A percentile compares a stretch with the other conserved stretches of the same genome.
Conservation (phyloP, 306 rosid species). For the Quillaja saponaria region DNA sequence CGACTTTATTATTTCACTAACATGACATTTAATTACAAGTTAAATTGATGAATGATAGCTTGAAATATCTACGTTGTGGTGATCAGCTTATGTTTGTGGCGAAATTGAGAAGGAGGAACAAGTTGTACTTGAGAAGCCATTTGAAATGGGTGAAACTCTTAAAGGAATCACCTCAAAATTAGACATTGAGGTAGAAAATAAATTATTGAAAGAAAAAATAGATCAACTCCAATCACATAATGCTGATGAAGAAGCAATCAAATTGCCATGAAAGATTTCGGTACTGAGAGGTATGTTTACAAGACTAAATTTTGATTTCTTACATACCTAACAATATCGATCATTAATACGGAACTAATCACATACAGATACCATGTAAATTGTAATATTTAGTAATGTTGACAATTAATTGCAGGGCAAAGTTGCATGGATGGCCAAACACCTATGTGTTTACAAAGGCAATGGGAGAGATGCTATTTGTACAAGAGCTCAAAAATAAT, state of each 20-base stretch:
- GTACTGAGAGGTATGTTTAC: constrained; percentile 37
- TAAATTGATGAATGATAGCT: neutral
- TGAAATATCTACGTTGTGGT: neutral
- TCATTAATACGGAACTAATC: too few species aligned
- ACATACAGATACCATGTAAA: too few species aligned
- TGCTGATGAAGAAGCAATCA: constrained; percentile 9
- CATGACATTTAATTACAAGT: too few species aligned
- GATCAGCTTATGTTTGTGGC: constrained; percentile 44
- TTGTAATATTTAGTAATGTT: neutral
- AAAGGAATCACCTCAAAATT: constrained; percentile 23
- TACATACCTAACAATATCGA: too few species aligned
- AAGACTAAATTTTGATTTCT: too few species aligned
- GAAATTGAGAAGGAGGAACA: too few species aligned
- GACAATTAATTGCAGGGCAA: constrained; percentile 38
- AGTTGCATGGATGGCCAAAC: constrained; percentile 48
- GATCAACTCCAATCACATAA: constrained; percentile 15
- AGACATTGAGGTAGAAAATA: constrained; percentile 35
- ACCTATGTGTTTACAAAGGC: constrained; percentile 46
- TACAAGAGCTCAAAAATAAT: constrained; percentile 8
- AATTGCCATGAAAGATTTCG: constrained; percentile 35
- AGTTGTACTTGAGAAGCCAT: constrained; percentile 28
- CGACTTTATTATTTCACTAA: too few species aligned
- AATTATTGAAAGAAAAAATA: constrained; percentile 23
- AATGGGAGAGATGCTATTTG: constrained; percentile 49
- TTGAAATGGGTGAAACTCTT: constrained; percentile 16